Percentiles rank a stretch among this genome's conserved stretches.
Evolutionary conservation across 257 asterid species (phyloP).

Genomic region (Solanum piurae): DNA sequence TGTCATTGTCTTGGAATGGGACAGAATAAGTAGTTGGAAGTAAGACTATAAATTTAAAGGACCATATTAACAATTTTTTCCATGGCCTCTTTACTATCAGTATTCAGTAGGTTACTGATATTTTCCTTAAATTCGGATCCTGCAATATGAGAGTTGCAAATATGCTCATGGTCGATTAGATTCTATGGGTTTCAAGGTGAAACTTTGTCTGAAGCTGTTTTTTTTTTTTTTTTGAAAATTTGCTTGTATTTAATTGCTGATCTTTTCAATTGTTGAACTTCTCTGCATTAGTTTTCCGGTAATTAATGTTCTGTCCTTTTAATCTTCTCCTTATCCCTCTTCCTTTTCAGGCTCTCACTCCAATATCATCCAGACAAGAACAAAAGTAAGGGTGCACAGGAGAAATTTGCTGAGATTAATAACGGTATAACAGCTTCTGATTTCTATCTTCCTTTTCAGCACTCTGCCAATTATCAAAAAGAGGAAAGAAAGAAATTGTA

Average conservation of each 20-base stretch:
- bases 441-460: background rate
- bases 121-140: background rate
- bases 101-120: background rate
- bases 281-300: background rate
- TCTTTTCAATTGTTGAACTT: background rate
- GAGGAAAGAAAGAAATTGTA: background rate
- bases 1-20: background rate
- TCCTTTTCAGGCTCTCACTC: slow-evolving; percentile 61
- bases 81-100: background rate
- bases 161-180: background rate
- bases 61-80: background rate
- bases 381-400: slow-evolving; percentile 87
- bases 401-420: slow-evolving; percentile 86
- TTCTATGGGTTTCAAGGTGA: background rate
- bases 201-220: background rate
- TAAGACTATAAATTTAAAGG: background rate
- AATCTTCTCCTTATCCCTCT: background rate
- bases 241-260: background rate
- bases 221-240: background rate
- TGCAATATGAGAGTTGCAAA: background rate
- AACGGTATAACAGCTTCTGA: slow-evolving; percentile 40
- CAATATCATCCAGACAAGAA: slow-evolving; percentile 96
- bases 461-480: background rate
- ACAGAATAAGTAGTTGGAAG: background rate
- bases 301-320: background rate